These are phyloP conservation scores for Trypanosoma platydactyli DNA, from an alignment of 208 protist genomes.

Conservation along the genomic window DNA sequence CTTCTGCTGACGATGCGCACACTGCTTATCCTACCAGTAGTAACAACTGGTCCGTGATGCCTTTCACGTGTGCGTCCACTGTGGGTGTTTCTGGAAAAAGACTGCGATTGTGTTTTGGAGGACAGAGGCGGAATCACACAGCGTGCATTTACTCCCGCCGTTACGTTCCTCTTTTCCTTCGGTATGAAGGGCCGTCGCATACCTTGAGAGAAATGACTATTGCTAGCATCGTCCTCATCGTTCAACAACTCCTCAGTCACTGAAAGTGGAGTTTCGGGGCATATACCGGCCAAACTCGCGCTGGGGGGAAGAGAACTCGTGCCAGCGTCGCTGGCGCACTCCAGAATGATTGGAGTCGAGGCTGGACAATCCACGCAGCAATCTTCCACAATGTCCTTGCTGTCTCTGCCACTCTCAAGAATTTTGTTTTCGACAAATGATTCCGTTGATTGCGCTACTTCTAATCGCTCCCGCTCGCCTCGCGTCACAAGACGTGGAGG, in stretches of 20 bases:
- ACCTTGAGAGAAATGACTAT: neutral
- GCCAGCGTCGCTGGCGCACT: too few species aligned
- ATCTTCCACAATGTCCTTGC: neutral
- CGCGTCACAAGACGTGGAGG: neutral
- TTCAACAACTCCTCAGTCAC: neutral
- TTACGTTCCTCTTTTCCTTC: neutral
- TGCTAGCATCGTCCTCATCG: neutral
- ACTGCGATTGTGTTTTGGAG: neutral
- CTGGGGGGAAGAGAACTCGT: neutral
- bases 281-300: neutral
- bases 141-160: too few species aligned
- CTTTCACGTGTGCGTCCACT: neutral
- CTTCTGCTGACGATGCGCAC: neutral
- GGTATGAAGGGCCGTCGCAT: neutral
- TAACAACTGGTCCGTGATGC: neutral
- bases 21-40: neutral
- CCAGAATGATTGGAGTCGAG: neutral
- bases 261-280: conserved; percentile 1
- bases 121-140: too few species aligned
- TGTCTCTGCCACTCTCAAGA: neutral
- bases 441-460: neutral
- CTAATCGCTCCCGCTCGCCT: neutral
- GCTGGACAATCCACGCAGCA: neutral
- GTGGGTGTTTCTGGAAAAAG: neutral
- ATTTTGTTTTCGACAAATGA: neutral